phyloP scores from a whole-genome alignment of 1,284 basidiomycete genomes.

The Cronartium quercuum region DNA sequence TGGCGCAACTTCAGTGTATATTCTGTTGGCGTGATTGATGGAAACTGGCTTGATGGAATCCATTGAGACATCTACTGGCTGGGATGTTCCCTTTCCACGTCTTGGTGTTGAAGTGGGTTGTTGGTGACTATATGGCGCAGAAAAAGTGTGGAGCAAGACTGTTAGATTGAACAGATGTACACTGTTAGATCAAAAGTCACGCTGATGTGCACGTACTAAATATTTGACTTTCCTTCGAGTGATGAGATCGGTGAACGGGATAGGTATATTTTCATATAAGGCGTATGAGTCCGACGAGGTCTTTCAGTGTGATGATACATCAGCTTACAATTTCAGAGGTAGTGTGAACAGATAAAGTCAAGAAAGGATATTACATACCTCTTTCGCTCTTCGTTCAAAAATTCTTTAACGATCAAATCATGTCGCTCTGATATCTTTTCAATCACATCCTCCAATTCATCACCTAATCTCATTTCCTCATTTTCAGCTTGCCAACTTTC shows the following conservation, averaged over 20 bases:
- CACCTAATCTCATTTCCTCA: not conserved
- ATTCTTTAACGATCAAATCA: constrained; percentile 21
- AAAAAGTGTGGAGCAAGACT: not conserved
- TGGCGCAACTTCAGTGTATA: too few species aligned
- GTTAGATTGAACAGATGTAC: not conserved
- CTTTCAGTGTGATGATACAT: not conserved
- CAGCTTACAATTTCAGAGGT: not conserved
- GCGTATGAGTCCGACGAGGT: constrained; percentile 31
- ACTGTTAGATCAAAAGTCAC: not conserved
- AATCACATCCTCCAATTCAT: not conserved
- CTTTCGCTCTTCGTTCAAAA: constrained; percentile 29
- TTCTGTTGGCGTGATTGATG: too few species aligned
- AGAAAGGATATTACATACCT: not conserved
- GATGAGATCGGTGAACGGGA: not conserved
- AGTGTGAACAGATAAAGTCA: not conserved
- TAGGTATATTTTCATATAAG: constrained; percentile 35
- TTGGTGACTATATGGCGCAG: not conserved
- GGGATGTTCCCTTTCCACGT: too few species aligned
- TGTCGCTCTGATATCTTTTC: not conserved
- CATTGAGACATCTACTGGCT: too few species aligned
- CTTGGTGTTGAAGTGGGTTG: not conserved
- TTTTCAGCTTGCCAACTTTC: constrained; percentile 14
- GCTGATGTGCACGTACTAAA: not conserved
- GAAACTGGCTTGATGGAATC: too few species aligned
- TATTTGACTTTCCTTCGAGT: not conserved